phyloP scores from a whole-genome alignment of 2,329 filamentous ascomycete genomes.

The Penicillium sp. region DNA sequence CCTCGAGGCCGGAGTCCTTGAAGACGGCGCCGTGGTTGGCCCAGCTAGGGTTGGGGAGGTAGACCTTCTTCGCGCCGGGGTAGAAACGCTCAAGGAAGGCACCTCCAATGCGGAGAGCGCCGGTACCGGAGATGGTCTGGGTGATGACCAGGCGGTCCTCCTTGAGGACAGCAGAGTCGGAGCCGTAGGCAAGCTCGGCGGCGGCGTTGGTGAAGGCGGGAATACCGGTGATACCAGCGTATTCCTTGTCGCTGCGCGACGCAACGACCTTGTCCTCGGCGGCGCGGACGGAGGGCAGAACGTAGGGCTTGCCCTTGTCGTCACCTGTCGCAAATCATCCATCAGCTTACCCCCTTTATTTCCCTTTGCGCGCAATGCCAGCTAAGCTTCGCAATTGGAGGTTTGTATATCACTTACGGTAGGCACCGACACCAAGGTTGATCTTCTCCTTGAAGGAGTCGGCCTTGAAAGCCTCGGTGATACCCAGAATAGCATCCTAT shows the following conservation, averaged over 20 bases:
- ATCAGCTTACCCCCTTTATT: background rate
- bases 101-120: slow-evolving; percentile 89
- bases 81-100: slow-evolving; percentile 92
- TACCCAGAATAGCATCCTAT: slow-evolving; percentile 51
- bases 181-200: slow-evolving; percentile 85
- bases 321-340: slow-evolving; percentile 52
- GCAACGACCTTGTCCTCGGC: slow-evolving; percentile 86
- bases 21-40: slow-evolving; percentile 98
- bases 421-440: slow-evolving; percentile 96
- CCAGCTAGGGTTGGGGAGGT: slow-evolving; percentile 95
- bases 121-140: slow-evolving; percentile 97
- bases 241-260: slow-evolving; percentile 87
- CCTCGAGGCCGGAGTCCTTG: slow-evolving; percentile 84
- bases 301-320: slow-evolving; percentile 96
- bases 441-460: slow-evolving; percentile 94
- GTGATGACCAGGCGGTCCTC: slow-evolving; percentile 82
- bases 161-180: slow-evolving; percentile 72
- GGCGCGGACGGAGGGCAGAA: slow-evolving; percentile 86
- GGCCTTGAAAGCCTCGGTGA: slow-evolving; percentile 99
- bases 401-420: slow-evolving; percentile 58
- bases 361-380: background rate
- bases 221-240: slow-evolving; percentile 94
- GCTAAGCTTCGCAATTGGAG: background rate
- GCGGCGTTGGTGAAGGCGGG: slow-evolving; percentile 92
- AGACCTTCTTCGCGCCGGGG: slow-evolving; percentile 89